Conservation (phyloP, 192 early-diverging fungal genomes). For the Rhizoclosmatium globosum region DNA sequence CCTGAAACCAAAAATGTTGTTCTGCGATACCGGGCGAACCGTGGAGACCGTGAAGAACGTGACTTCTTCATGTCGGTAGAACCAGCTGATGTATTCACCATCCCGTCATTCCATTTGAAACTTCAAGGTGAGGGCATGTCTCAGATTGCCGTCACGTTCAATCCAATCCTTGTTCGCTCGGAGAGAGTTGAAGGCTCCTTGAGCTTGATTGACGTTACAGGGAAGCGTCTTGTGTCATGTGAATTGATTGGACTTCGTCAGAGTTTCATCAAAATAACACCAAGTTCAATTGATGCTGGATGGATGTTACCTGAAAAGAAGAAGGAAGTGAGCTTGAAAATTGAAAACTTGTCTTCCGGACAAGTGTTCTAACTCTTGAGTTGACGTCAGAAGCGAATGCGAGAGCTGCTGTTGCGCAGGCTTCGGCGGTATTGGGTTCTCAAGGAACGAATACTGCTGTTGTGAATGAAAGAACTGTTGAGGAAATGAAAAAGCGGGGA, state of each 20-base stretch:
- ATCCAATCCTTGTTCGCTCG: conserved; percentile 55
- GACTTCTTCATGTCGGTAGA: conserved; percentile 66
- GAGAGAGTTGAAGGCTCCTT: conserved; percentile 55
- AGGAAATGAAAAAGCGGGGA: conserved; percentile 39
- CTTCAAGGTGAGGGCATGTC: conserved; percentile 65
- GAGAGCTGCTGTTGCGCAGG: conserved; percentile 22
- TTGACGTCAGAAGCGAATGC: conserved; percentile 50
- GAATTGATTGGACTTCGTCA: conserved; percentile 53
- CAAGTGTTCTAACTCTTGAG: conserved; percentile 44
- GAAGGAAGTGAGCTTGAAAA: conserved; percentile 53
- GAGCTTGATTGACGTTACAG: conserved; percentile 62
- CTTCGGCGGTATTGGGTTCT: conserved; percentile 22
- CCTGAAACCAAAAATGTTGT: conserved; percentile 57
- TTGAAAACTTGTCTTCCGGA: conserved; percentile 58
- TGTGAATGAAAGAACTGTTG: conserved; percentile 11
- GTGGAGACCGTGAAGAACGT: conserved; percentile 63
- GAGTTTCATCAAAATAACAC: conserved; percentile 61
- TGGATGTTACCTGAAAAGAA: conserved; percentile 65
- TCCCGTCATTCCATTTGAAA: conserved; percentile 54
- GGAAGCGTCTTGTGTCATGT: conserved; percentile 58
- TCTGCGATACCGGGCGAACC: conserved; percentile 58
- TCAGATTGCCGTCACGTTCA: conserved; percentile 60
- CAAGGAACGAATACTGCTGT: conserved; percentile 9
- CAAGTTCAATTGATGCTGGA: conserved; percentile 59
- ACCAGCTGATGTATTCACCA: conserved; percentile 60